Evolutionary conservation across 2,329 filamentous ascomycete genomes (phyloP).

Genomic region (Xylogone sp.): DNA sequence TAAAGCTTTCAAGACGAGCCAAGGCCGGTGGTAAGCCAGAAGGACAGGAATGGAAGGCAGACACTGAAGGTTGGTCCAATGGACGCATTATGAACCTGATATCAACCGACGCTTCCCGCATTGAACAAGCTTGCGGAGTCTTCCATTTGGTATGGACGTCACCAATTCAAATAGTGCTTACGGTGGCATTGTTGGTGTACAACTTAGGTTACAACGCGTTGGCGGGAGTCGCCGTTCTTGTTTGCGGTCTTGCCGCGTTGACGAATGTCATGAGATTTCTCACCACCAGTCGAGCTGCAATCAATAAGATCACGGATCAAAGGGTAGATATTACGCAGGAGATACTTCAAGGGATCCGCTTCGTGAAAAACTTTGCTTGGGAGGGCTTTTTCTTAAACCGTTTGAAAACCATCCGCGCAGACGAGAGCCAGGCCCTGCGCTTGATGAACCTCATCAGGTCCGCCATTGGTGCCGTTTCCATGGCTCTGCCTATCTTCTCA

Average conservation of each 20-base stretch:
- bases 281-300: constrained; percentile 50
- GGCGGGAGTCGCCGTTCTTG: constrained; percentile 57
- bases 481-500: constrained; percentile 80
- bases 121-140: constrained; percentile 60
- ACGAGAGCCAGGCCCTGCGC: constrained; percentile 67
- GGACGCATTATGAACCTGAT: constrained; percentile 63
- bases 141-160: constrained; percentile 64
- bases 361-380: constrained; percentile 67
- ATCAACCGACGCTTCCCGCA: constrained; percentile 63
- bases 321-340: constrained; percentile 62
- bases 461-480: constrained; percentile 56
- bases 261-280: constrained; percentile 52
- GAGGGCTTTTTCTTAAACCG: constrained; percentile 58
- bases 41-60: constrained; percentile 8
- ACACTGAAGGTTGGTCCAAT: constrained; percentile 55
- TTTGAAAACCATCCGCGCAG: constrained; percentile 50
- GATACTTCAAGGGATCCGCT: constrained; percentile 58
- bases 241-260: constrained; percentile 53
- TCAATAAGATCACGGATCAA: constrained; percentile 65
- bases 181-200: constrained; percentile 54
- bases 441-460: constrained; percentile 66
- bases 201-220: constrained; percentile 63
- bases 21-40: constrained; percentile 1
- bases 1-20: constrained; percentile 3
- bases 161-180: constrained; percentile 54